phyloP scores from a whole-genome alignment of 2,329 filamentous ascomycete genomes.

The Falciphora oryzae region DNA sequence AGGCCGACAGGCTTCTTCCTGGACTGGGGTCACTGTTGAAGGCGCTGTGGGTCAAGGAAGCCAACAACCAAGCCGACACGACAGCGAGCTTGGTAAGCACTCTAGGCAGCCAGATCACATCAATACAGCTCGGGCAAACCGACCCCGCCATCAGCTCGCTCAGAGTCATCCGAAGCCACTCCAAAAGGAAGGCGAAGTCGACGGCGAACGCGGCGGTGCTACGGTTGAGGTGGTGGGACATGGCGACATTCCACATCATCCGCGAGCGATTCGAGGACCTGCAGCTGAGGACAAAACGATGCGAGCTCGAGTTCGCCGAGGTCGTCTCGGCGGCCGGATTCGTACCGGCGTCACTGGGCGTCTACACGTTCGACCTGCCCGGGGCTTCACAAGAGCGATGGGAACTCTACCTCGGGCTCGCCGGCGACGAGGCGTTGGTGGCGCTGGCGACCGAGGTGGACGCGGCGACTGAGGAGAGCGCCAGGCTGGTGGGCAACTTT shows the following conservation, averaged over 20 bases:
- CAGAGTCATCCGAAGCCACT: not conserved
- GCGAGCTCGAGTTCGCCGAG: not conserved
- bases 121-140: not conserved
- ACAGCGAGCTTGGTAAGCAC: not conserved
- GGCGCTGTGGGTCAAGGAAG: conserved; percentile 8
- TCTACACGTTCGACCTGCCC: not conserved
- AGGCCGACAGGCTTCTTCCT: not conserved
- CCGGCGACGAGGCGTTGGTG: not conserved
- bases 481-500: not conserved
- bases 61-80: not conserved
- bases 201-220: not conserved
- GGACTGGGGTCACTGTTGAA: conserved; percentile 1
- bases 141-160: not conserved
- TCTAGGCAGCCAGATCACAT: not conserved
- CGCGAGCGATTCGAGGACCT: conserved; percentile 1
- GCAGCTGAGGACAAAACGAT: not conserved
- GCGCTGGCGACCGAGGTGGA: not conserved
- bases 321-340: not conserved
- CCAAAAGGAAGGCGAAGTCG: not conserved
- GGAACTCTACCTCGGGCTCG: not conserved
- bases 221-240: not conserved
- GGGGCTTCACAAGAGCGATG: not conserved
- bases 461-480: not conserved
- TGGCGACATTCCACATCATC: conserved; percentile 6
- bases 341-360: not conserved